Evolutionary conservation across 2,329 filamentous ascomycete genomes (phyloP).

Genomic region (Cephalotrichum gorgonifer): DNA sequence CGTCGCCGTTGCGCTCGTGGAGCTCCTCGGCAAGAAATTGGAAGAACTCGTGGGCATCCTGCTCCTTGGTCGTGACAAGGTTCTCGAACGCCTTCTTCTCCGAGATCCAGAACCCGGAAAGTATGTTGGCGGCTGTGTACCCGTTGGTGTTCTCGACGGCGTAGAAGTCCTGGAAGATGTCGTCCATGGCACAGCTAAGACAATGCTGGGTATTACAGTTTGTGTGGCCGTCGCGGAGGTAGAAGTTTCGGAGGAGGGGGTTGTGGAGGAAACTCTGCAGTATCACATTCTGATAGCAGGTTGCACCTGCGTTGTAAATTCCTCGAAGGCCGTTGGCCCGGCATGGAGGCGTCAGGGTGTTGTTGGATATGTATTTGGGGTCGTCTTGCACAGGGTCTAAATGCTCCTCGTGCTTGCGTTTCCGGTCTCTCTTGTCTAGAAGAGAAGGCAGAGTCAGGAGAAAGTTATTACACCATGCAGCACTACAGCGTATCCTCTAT

Average conservation of each 20-base stretch:
- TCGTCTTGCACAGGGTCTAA: slow-evolving; percentile 61
- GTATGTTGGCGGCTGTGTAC: slow-evolving; percentile 80
- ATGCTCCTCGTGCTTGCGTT: slow-evolving; percentile 66
- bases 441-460: too few relatives aligned
- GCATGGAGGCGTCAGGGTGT: slow-evolving; percentile 72
- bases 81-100: slow-evolving; percentile 63
- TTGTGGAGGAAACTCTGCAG: slow-evolving; percentile 91
- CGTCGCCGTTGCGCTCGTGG: slow-evolving; percentile 69
- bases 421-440: slow-evolving; percentile 39
- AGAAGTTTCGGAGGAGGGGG: slow-evolving; percentile 82
- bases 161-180: slow-evolving; percentile 65
- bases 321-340: slow-evolving; percentile 80
- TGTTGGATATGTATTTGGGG: slow-evolving; percentile 63
- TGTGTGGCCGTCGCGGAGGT: slow-evolving; percentile 81
- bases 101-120: slow-evolving; percentile 83
- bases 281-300: slow-evolving; percentile 96
- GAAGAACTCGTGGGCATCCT: slow-evolving; percentile 96
- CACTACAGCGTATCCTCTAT: too few relatives aligned
- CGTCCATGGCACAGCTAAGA: slow-evolving; percentile 61
- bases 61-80: slow-evolving; percentile 83
- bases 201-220: slow-evolving; percentile 59
- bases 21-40: slow-evolving; percentile 90
- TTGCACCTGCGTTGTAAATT: slow-evolving; percentile 96
- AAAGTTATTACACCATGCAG: too few relatives aligned
- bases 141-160: slow-evolving; percentile 71